Percentiles rank a stretch among this genome's conserved stretches.
phyloP scores from a whole-genome alignment of 768 basidiomycete species.

The Chalciporus chontae region DNA sequence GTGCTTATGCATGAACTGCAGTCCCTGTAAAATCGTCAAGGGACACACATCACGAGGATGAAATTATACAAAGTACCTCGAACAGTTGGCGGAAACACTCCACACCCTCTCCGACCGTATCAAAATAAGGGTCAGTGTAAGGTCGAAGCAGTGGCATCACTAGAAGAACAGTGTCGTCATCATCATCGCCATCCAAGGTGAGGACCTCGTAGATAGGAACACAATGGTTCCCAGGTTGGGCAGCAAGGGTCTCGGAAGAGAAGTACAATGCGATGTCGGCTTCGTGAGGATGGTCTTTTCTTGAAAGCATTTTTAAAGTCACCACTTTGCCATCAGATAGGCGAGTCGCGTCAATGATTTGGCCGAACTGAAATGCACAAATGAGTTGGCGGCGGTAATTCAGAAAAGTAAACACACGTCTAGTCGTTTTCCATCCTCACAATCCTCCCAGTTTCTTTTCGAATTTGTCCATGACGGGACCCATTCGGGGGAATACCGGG shows the following conservation, averaged over 20 bases:
- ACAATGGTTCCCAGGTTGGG: conserved; percentile 21
- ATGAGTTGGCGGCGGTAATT: not conserved
- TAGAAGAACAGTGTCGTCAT: conserved; percentile 20
- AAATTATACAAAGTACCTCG: conserved; percentile 14
- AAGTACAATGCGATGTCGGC: conserved; percentile 21
- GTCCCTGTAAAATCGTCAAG: conserved; percentile 21
- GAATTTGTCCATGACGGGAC: conserved; percentile 32
- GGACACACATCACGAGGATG: not conserved
- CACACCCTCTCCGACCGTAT: conserved; percentile 23
- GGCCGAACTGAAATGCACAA: not conserved
- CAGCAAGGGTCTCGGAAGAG: conserved; percentile 5
- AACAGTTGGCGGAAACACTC: conserved; percentile 24
- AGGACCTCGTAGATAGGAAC: conserved; percentile 23
- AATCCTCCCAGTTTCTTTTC: not conserved
- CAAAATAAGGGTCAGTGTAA: conserved; percentile 18
- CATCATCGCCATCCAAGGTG: conserved; percentile 6
- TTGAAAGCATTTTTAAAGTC: conserved; percentile 24
- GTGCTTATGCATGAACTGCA: conserved; percentile 37
- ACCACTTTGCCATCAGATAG: conserved; percentile 25
- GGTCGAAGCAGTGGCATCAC: conserved; percentile 24
- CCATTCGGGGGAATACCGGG: conserved; percentile 29
- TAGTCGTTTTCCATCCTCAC: conserved; percentile 15
- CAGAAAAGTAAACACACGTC: conserved; percentile 5
- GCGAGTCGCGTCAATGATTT: conserved; percentile 28
- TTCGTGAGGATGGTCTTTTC: conserved; percentile 14